These are phyloP conservation scores for Entoloma clypeatum DNA, from an alignment of 1,284 basidiomycete species.

Conservation along the genomic window DNA sequence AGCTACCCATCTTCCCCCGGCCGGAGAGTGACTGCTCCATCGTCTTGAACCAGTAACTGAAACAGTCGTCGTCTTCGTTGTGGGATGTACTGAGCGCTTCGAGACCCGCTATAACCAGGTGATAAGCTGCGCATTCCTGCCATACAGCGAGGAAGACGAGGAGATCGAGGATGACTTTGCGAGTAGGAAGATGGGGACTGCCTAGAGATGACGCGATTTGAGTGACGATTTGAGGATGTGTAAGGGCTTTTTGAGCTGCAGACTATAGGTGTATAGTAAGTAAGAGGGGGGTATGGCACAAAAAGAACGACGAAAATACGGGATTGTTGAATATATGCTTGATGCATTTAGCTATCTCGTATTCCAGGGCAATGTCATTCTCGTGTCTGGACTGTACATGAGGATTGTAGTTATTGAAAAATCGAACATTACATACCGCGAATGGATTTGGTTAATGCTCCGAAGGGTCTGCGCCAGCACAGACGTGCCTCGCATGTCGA, in stretches of 20 bases:
- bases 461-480: conserved; percentile 81
- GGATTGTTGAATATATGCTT: conserved; percentile 79
- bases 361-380: conserved; percentile 73
- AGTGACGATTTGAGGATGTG: conserved; percentile 75
- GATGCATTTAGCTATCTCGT: conserved; percentile 88
- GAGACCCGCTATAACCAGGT: conserved; percentile 59
- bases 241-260: conserved; percentile 77
- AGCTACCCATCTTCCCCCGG: conserved; percentile 91
- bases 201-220: conserved; percentile 85
- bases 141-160: conserved; percentile 64
- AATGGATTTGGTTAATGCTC: conserved; percentile 66
- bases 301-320: conserved; percentile 38
- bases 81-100: conserved; percentile 66
- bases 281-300: conserved; percentile 1
- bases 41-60: conserved; percentile 89
- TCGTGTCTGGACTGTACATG: conserved; percentile 45
- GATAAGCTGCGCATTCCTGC: conserved; percentile 49
- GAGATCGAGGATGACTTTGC: conserved; percentile 81
- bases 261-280: conserved; percentile 50
- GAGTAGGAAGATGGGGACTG: conserved; percentile 77
- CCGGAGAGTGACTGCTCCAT: conserved; percentile 79
- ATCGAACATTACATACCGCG: conserved; percentile 42
- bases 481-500: conserved; percentile 76
- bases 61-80: conserved; percentile 58
- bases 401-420: conserved; percentile 5